Evolutionary conservation across 106 monocot genomes (phyloP).

Genomic region (Allium sativum): DNA sequence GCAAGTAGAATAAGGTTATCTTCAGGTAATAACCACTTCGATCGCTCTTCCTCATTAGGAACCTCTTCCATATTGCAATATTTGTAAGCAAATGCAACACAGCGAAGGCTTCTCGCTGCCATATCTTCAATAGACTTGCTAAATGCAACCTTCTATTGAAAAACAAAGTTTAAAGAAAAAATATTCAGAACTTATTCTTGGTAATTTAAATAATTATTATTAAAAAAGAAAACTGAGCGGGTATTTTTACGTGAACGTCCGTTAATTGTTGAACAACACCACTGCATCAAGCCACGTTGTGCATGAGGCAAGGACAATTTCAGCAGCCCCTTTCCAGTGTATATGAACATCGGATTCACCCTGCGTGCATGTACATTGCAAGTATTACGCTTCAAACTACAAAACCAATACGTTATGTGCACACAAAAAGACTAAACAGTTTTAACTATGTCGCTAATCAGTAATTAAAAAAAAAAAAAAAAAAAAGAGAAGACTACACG

Average conservation of each 20-base stretch:
- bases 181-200: not conserved
- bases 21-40: constrained; percentile 68
- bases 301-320: constrained; percentile 74
- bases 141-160: constrained; percentile 43
- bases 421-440: too few relatives aligned
- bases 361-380: constrained; percentile 23
- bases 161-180: not conserved
- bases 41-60: constrained; percentile 56
- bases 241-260: constrained; percentile 27
- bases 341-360: constrained; percentile 58
- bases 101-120: constrained; percentile 74
- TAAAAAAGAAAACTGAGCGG: too few relatives aligned
- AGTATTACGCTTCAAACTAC: not conserved
- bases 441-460: too few relatives aligned
- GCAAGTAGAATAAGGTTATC: constrained; percentile 61
- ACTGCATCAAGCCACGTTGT: constrained; percentile 57
- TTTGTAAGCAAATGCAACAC: constrained; percentile 84
- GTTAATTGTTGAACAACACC: constrained; percentile 48
- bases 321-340: constrained; percentile 99
- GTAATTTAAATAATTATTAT: too few relatives aligned
- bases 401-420: too few relatives aligned
- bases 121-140: constrained; percentile 76
- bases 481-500: too few relatives aligned
- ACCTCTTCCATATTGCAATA: constrained; percentile 33
- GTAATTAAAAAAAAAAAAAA: too few relatives aligned